Evolutionary conservation across 306 rosid genomes (phyloP), one percentile per base, ranked within the genome.

Genomic region (Begonia loranthoides): DNA sequence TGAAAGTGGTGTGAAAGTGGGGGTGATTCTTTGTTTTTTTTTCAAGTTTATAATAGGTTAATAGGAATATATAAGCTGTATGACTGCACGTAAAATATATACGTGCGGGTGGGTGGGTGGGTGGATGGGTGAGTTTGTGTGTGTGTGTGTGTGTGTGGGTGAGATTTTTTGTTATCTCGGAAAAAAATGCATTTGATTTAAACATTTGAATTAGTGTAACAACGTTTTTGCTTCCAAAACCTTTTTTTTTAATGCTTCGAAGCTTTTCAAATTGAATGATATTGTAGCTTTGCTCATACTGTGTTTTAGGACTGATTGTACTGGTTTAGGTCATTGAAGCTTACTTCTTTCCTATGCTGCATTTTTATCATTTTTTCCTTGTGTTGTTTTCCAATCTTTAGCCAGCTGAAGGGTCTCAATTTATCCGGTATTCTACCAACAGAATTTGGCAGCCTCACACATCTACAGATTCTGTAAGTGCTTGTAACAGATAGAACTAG

Each of bases 401-500:
- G 88, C 13, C 49, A 15, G 38, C 66, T 79, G 72, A 87, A 73
- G 74, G 71, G 83, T 52, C 76, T 61, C 60, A 75, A 69, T 57
- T 7, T 87, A 57, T 43, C 63, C 1, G 95, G 93, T 70, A 55
- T 49, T 55, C 49, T 87, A 53, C 93, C 82, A 1, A 60, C 14
- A 36, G 93, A 82, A 58, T 71, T 87, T 71, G 93, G 88, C 61
- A 62, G 73, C 61, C 93, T 87, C 57, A 60, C 82, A 16, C 75
- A 67, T 45, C 71, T 82, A 10, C 41, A 9, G 61, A 57, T 54
- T 63, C 73, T 87, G 95, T 82, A 66, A 82, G 88, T 72, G 64
- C 16, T 15, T 49, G 6, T 49, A 28, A 7, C 9, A 28, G 36
- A 5, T 28, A 28, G 36, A 49, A n/a, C 2, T 15, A 14, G 12